Percentiles rank a stretch among this genome's conserved stretches.
Evolutionary conservation across 2,329 filamentous ascomycete genomes (phyloP).

Genomic region (Aspergillus pseudoglaucus): DNA sequence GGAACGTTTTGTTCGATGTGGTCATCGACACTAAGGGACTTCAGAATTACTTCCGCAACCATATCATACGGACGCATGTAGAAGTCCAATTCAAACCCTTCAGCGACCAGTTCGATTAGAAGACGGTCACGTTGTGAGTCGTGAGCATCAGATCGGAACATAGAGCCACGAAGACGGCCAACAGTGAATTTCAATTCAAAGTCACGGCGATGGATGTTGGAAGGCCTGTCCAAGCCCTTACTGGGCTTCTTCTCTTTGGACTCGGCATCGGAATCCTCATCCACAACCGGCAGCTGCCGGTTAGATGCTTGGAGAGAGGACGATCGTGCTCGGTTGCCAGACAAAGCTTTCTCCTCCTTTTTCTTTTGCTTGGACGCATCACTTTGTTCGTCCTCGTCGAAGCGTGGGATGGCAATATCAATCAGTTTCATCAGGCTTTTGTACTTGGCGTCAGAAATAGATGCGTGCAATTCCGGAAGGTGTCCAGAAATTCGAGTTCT

Average conservation of each 20-base stretch:
- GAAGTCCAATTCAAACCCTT: conserved; percentile 80
- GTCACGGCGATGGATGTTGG: conserved; percentile 76
- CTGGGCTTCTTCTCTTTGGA: conserved; percentile 51
- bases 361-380: conserved; percentile 28
- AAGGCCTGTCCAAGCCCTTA: conserved; percentile 41
- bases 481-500: conserved; percentile 88
- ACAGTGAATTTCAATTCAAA: conserved; percentile 98
- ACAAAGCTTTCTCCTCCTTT: conserved; percentile 21
- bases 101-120: conserved; percentile 83
- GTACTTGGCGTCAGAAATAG: conserved; percentile 91
- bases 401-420: conserved; percentile 86
- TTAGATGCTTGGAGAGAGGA: conserved; percentile 68
- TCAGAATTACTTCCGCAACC: conserved; percentile 82
- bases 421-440: conserved; percentile 95
- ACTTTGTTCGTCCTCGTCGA: conserved; percentile 49
- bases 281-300: conserved; percentile 70
- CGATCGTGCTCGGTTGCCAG: conserved; percentile 49
- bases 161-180: conserved; percentile 83
- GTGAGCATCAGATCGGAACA: conserved; percentile 80
- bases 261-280: conserved; percentile 57
- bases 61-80: conserved; percentile 88
- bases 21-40: conserved; percentile 83
- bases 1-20: conserved; percentile 81
- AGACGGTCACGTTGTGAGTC: conserved; percentile 69
- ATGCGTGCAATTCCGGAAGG: conserved; percentile 83